These are phyloP conservation scores for Chlamydomonas eustigma DNA, from an alignment of 139 green algal species.

Conservation along the genomic window DNA sequence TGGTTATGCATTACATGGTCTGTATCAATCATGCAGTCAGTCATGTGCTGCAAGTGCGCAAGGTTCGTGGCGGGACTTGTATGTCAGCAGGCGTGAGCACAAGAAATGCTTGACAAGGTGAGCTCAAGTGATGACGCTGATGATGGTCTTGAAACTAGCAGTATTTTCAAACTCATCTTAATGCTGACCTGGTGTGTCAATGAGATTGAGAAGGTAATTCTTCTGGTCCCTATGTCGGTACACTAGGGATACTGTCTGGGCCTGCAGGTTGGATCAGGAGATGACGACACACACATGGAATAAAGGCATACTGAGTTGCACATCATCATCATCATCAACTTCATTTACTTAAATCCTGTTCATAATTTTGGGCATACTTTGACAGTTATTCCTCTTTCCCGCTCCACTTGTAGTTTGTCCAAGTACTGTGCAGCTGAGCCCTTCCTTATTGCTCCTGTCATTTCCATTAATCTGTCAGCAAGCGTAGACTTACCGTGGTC, in stretches of 20 bases:
- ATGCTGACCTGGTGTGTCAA: slow-evolving; percentile 65
- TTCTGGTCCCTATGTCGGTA: slow-evolving; percentile 41
- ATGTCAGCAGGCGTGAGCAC: too few species aligned
- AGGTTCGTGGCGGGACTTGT: too few species aligned
- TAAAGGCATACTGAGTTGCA: background rate
- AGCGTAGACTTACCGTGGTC: slow-evolving; percentile 73
- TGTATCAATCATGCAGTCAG: slow-evolving; percentile 6
- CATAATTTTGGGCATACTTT: slow-evolving; percentile 65
- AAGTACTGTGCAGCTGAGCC: slow-evolving; percentile 56
- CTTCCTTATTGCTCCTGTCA: slow-evolving; percentile 14
- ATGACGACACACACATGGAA: background rate
- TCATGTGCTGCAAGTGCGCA: too few species aligned
- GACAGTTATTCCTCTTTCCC: slow-evolving; percentile 89
- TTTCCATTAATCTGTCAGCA: slow-evolving; percentile 44
- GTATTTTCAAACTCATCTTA: too few species aligned
- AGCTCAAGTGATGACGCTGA: too few species aligned
- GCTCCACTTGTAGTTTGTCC: slow-evolving; percentile 78
- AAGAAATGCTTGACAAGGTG: too few species aligned
- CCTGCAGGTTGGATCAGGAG: background rate
- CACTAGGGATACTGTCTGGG: slow-evolving; percentile 77
- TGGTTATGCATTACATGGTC: background rate
- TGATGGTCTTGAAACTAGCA: too few species aligned
- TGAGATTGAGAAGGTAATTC: slow-evolving; percentile 80
- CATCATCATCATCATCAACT: too few species aligned
- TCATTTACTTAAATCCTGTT: too few species aligned